These are phyloP conservation scores for Candida anglica DNA, from an alignment of 805 yeast species.

Conservation along the genomic window DNA sequence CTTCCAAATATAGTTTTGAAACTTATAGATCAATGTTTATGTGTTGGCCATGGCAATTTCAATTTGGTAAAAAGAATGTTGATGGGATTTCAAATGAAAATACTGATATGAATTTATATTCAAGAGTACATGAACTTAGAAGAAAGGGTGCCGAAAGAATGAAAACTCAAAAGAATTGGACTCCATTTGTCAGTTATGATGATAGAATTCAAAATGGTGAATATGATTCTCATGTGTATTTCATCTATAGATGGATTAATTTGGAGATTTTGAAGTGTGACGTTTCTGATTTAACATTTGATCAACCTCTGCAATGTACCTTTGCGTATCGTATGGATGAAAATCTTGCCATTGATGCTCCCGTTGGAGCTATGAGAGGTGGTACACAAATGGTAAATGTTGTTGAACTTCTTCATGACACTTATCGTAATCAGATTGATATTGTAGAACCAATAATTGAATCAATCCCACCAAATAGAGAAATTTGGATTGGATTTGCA, in stretches of 20 bases:
- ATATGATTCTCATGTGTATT: constrained; percentile 23
- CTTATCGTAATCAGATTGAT: not conserved
- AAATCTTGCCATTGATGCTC: constrained; percentile 7
- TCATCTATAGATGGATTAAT: constrained; percentile 31
- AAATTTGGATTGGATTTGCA: constrained; percentile 46
- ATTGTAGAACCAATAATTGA: not conserved
- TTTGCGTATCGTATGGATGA: constrained; percentile 1
- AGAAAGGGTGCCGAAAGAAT: constrained; percentile 6
- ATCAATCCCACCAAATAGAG: constrained; percentile 19
- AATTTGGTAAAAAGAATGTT: constrained; percentile 19
- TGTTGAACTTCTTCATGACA: not conserved
- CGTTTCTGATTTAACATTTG: constrained; percentile 2
- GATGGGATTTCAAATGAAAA: constrained; percentile 15
- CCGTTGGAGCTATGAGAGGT: constrained; percentile 16
- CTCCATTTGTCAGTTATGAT: constrained; percentile 27
- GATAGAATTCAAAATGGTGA: constrained; percentile 17
- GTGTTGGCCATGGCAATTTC: constrained; percentile 14
- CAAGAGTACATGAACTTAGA: constrained; percentile 15
- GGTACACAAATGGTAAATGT: constrained; percentile 14
- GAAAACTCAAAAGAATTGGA: constrained; percentile 36
- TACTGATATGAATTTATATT: constrained; percentile 12
- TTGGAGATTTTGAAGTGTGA: constrained; percentile 25
- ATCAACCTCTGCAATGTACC: constrained; percentile 1
- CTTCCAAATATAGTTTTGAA: constrained; percentile 1
- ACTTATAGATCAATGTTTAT: constrained; percentile 9